Percentiles rank a stretch among this genome's conserved stretches.
Conservation (phyloP, 2,329 filamentous ascomycete genomes). For the Balansia obtecta region DNA sequence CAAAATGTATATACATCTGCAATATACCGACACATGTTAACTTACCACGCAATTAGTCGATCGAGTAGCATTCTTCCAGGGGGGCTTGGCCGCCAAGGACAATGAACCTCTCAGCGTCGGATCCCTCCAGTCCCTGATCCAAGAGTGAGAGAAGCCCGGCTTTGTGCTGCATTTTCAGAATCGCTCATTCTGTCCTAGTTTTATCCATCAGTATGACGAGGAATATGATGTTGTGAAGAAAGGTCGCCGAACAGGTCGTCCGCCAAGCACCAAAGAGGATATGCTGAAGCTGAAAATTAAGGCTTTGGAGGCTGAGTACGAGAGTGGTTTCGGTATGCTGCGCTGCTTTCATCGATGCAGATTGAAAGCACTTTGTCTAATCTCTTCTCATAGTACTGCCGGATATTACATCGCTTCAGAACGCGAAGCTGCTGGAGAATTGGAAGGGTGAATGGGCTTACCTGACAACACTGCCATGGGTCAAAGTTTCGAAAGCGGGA, state of each 20-base stretch:
- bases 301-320: conserved; percentile 65
- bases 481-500: conserved; percentile 57
- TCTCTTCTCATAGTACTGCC: conserved; percentile 44
- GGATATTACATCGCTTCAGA: conserved; percentile 57
- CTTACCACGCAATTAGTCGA: conserved; percentile 18
- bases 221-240: conserved; percentile 55
- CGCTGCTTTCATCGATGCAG: background rate
- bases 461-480: conserved; percentile 63
- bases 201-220: conserved; percentile 56
- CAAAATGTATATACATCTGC: background rate
- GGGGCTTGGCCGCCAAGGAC: conserved; percentile 40
- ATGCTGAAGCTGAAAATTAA: conserved; percentile 60
- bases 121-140: conserved; percentile 48
- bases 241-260: conserved; percentile 64
- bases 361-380: conserved; percentile 7
- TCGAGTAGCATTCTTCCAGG: conserved; percentile 52
- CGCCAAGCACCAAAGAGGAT: conserved; percentile 65
- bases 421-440: conserved; percentile 49
- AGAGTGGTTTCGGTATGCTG: conserved; percentile 64
- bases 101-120: conserved; percentile 36
- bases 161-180: conserved; percentile 3
- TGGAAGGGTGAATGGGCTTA: conserved; percentile 84
- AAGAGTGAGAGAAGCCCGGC: conserved; percentile 33
- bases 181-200: conserved; percentile 26
- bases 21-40: background rate